Conservation (phyloP, 768 basidiomycete genomes). For the Heimioporus sp. region DNA sequence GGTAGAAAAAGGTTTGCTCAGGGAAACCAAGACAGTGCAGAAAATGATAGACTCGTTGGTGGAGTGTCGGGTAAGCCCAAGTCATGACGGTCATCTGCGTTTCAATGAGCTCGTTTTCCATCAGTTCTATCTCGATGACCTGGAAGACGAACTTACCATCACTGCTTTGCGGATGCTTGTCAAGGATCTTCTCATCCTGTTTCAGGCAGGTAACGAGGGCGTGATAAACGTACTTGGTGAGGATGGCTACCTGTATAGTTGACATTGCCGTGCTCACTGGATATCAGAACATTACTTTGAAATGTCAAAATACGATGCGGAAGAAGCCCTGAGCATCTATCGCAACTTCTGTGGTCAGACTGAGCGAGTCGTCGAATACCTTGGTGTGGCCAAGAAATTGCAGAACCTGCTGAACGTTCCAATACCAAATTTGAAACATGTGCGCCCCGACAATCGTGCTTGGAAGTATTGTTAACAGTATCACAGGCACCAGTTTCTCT, state of each 20-base stretch:
- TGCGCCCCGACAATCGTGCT: conserved; percentile 31
- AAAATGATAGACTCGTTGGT: conserved; percentile 84
- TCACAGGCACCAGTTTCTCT: conserved; percentile 88
- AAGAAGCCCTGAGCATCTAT: conserved; percentile 82
- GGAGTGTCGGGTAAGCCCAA: conserved; percentile 74
- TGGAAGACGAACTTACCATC: conserved; percentile 89
- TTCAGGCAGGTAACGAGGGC: conserved; percentile 96
- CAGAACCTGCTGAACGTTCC: conserved; percentile 92
- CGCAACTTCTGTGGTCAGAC: conserved; percentile 94
- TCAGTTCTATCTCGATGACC: conserved; percentile 91
- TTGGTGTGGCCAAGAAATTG: conserved; percentile 88
- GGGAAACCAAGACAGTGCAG: conserved; percentile 92
- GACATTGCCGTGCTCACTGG: conserved; percentile 11
- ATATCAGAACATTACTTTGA: conserved; percentile 90
- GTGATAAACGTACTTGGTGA: conserved; percentile 78
- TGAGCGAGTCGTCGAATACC: conserved; percentile 87
- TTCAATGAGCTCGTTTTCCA: neutral
- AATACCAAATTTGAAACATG: conserved; percentile 92
- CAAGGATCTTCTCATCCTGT: conserved; percentile 92
- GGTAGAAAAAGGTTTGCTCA: conserved; percentile 91
- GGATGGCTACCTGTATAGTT: conserved; percentile 27
- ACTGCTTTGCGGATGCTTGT: conserved; percentile 90
- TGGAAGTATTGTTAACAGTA: neutral
- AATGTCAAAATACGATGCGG: conserved; percentile 93
- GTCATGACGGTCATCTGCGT: neutral